Base-by-base conservation (phyloP, 192 early-diverging fungal genomes). In the Lobosporangium transversale region DNA sequence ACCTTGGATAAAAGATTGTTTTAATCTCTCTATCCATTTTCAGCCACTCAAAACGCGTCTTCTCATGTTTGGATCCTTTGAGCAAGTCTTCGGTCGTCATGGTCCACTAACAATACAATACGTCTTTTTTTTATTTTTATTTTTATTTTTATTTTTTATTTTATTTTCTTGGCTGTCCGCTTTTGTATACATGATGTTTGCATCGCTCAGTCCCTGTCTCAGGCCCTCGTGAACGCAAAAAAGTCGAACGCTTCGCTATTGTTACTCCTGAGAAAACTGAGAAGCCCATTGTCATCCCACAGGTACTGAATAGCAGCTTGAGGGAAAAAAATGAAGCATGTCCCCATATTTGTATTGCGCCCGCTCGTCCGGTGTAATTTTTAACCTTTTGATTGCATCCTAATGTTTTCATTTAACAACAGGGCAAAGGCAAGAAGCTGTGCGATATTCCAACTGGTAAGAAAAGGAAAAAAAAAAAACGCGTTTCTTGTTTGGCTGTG, bases 391-490 rank as follows among this genome's bases (percentile, higher is more conserved):
- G n/a, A n/a, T n/a, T n/a, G n/a, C n/a, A n/a, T 47, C 23, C 21
- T 43, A 18, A 45, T 32, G 29, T 33, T 21, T 1, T 20, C 12
- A 21, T 2, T 31, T 27, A 18, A 3, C 4, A 15, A 21, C 32
- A 58, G 55, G 66, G 66, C 49, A 68, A 68, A 12, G 66, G 66
- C 21, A 59, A 32, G 15, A 58, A 58, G 35, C 49, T 68, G 10
- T 45, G 66, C 15, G 66, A 68, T 15, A 68, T 68, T 24, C 53
- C 18, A 50, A 60, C 45, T 30, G 66, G 66, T 68, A 60, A 60
- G 5, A 21, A 50, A 20, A n/a, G n/a, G n/a, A n/a, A n/a, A n/a
- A n/a, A n/a, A n/a, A n/a, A n/a, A n/a, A n/a, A n/a, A n/a, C n/a
- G n/a, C n/a, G n/a, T n/a, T n/a, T n/a, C n/a, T n/a, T n/a, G n/a